Evolutionary conservation across 192 early-diverging fungal genomes (phyloP), one percentile per base, ranked within the genome.

Genomic region (Mortierella hygrophila): DNA sequence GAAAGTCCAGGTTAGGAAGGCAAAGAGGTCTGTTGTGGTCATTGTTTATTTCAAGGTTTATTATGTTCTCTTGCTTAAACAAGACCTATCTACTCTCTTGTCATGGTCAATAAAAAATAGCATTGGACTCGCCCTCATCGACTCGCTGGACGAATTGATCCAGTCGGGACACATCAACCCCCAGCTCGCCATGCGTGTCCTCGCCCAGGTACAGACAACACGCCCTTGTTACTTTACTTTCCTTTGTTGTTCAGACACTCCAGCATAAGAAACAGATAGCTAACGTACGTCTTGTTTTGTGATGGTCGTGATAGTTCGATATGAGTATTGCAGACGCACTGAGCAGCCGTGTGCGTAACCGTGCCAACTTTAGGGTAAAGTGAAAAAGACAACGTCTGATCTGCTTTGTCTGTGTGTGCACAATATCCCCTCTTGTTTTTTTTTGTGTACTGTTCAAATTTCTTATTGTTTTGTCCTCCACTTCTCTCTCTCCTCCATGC

Each of bases 141-240:
- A 99, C 82, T 95, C 99, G 9, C 91, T 99, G 26, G 99, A 99
- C 87, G 99, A 99, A 74, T 93, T 99, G 83, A 97, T 99, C 81
- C 92, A 94, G 74, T 93, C 94, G 20, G 94, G 94, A 5, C 94
- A 96, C 77, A 95, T 99, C 68, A 97, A 96, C 75, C 97, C 98
- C 46, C 96, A 98, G 87, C 84, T 97, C 69, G 97, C 99, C 4
- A 98, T 98, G 93, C 94, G 95, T 52, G 95, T 99, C 35, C 90
- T 99, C 26, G 86, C 88, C 46, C 97, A 98, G 89, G 94, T 96
- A 85, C 38, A 85, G 77, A 65, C n/a, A n/a, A 8, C n/a, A 10
- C 4, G 11, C 70, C 15, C 23, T 23, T 35, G 37, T 23, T 35
- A 37, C 4, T 40, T 6, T 23, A 21, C 26, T 75, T 55, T 26